Base-by-base conservation (phyloP, 164 flowering plant genomes). In the Cinnamomum chago region DNA sequence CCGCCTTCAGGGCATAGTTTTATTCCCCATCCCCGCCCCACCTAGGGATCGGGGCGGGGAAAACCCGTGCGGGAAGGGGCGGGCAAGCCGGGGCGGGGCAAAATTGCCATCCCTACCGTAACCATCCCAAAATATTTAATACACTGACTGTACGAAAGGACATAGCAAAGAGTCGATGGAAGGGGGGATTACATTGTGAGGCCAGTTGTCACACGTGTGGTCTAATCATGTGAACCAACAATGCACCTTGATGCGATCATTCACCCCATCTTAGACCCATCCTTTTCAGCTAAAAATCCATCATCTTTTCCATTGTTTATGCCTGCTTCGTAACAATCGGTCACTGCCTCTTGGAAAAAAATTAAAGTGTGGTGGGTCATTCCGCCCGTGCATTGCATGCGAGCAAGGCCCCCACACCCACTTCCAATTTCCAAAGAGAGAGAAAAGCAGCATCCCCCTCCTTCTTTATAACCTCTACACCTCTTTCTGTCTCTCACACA, bases 301-400 rank as follows among this genome's bases (percentile, higher is more conserved):
- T 55, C 51, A 12, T 28, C 0, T 70, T 28, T 50, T 64, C 25
- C 60, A 33, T 65, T 25, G 18, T 12, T 58, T 18, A 30, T 22
- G 40, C 69, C 50, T 22, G 24, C 50, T 47, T 60, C 10, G 35
- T 58, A 62, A 58, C 22, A 70, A 50, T 66, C 47, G 13, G 2
- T 15, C 55, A 22, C 33, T n/a, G 67, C 52, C 72, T 22, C 69
- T 62, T 67, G 22, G 51, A 23, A 40, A 27, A 69, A 67, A 55
- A 62, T 30, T 35, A 35, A 15, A 11, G 50, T 25, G 10, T 35
- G 64, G 78, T 77, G 74, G 80, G 78, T 47, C 78, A 75, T 55
- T 67, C 78, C 80, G 83, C 80, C 77, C 83, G 80, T 81, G 83
- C 78, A 35, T 35, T 77, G 68, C 76, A 75, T 81, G 74, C 62